Evolutionary conservation across 1,284 basidiomycete genomes (phyloP), one percentile per base, ranked within the genome.

Genomic region (Trichosporon coremiiforme): DNA sequence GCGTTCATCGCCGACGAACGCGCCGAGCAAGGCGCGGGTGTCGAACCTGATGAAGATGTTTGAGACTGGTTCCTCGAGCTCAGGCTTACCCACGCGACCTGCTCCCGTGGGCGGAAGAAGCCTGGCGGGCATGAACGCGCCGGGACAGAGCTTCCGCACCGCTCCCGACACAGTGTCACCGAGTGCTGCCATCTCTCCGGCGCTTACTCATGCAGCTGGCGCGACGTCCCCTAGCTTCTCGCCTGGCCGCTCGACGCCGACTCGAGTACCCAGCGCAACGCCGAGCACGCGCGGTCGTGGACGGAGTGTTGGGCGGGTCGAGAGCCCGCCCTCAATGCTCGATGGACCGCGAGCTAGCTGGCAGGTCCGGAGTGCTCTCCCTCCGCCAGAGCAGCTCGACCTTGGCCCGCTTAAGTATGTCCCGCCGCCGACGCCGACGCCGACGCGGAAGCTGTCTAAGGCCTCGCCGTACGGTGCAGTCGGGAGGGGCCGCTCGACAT

Each of bases 31-130:
- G 9, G 64, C 64, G 64, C 41, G 64, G 4, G 41, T 45, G 12
- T 60, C 57, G 10, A 60, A 81, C 35, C 74, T 81, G 15, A 81
- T 81, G 68, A 77, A 73, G 71, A 75, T 80, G 74, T 82, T 82
- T 50, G 80, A 82, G 66, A 66, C 15, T 6, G 57, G 31, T 8
- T 33, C 31, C 8, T 4, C 57, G 3, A 35, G 6, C 8, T 33
- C 57, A 2, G 17, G 5, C 6, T 33, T 15, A 9, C 47, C 47
- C 17, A 22, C n/a, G 2, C 47, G 47, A 8, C 47, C n/a, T 6
- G 17, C 47, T 22, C 20, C n/a, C 4, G n/a, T 17, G 47, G 47
- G 47, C 2, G 4, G 15, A 4, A 53, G 20, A 12, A 9, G n/a
- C 2, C 3, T 53, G 20, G 15, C 36, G 10, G 36, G 36, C 36